These are phyloP conservation scores for Phaeosphaeria sp. DNA, from an alignment of 2,329 filamentous ascomycete species.

Conservation along the genomic window DNA sequence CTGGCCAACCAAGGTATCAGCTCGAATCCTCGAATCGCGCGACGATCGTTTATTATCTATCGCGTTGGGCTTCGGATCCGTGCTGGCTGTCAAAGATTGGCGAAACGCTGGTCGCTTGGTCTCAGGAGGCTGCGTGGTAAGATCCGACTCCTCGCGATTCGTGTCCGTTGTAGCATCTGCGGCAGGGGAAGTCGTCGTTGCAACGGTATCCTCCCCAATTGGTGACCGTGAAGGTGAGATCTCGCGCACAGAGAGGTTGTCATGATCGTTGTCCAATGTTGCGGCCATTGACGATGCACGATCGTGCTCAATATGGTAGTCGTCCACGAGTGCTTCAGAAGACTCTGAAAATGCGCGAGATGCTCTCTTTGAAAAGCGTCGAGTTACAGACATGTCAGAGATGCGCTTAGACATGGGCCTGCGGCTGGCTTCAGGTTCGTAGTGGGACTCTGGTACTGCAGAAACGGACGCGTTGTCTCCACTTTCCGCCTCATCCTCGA, in stretches of 20 bases:
- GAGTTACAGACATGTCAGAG: conserved; percentile 41
- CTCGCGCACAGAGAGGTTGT: conserved; percentile 45
- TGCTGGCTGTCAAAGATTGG: conserved; percentile 39
- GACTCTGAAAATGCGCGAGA: conserved; percentile 33
- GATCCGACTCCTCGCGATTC: neutral
- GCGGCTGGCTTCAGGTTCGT: conserved; percentile 9
- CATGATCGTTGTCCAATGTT: conserved; percentile 66
- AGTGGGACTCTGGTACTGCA: conserved; percentile 52
- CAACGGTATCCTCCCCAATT: conserved; percentile 20
- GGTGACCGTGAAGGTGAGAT: conserved; percentile 38
- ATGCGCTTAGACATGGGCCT: conserved; percentile 47
- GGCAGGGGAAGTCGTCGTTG: neutral
- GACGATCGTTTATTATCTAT: conserved; percentile 12
- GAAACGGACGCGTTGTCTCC: conserved; percentile 64
- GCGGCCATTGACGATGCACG: conserved; percentile 58
- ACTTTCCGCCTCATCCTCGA: conserved; percentile 49
- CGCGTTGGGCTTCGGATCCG: conserved; percentile 35
- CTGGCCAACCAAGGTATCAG: conserved; percentile 24
- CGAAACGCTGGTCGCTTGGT: conserved; percentile 4
- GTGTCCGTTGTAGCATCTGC: neutral
- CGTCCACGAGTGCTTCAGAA: conserved; percentile 45
- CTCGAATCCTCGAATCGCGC: conserved; percentile 22
- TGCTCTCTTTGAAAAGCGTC: conserved; percentile 13
- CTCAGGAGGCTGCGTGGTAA: neutral
- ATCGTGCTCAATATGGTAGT: conserved; percentile 47